A percentile compares a stretch with the other conserved stretches of the same genome.
These are phyloP conservation scores for Candida sojae DNA, from an alignment of 1,139 yeast species.

Conservation along the genomic window DNA sequence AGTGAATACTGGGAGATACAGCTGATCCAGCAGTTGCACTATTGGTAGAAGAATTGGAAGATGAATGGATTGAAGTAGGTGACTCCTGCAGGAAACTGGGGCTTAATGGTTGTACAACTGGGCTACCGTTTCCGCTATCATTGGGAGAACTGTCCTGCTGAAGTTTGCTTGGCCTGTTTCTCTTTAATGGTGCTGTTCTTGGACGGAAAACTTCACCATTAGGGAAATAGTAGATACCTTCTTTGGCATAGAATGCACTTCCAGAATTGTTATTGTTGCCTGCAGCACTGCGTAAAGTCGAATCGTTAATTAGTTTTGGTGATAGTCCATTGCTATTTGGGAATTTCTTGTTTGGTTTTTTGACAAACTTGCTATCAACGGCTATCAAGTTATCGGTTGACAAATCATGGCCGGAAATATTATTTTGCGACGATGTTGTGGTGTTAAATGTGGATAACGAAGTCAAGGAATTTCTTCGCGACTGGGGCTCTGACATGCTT, in stretches of 20 bases:
- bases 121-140: conserved; percentile 2
- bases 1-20: neutral
- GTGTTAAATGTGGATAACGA: conserved; percentile 28
- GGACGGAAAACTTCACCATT: conserved; percentile 60
- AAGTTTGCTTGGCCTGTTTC: conserved; percentile 39
- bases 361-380: conserved; percentile 40
- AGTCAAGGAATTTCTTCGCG: conserved; percentile 37
- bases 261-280: conserved; percentile 1
- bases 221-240: conserved; percentile 43
- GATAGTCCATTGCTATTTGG: conserved; percentile 16
- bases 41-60: neutral
- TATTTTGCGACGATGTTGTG: conserved; percentile 5
- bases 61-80: neutral
- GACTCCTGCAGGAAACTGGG: conserved; percentile 1
- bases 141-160: conserved; percentile 5
- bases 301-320: conserved; percentile 8
- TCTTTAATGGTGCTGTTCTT: conserved; percentile 36
- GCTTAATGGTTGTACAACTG: conserved; percentile 1
- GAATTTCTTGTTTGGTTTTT: conserved; percentile 28
- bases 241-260: conserved; percentile 10
- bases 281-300: conserved; percentile 1
- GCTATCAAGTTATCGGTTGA: conserved; percentile 43
- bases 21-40: neutral
- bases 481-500: conserved; percentile 1
- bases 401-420: conserved; percentile 17